Conservation (phyloP, 192 early-diverging fungal genomes). For the Coemansia sp. region DNA sequence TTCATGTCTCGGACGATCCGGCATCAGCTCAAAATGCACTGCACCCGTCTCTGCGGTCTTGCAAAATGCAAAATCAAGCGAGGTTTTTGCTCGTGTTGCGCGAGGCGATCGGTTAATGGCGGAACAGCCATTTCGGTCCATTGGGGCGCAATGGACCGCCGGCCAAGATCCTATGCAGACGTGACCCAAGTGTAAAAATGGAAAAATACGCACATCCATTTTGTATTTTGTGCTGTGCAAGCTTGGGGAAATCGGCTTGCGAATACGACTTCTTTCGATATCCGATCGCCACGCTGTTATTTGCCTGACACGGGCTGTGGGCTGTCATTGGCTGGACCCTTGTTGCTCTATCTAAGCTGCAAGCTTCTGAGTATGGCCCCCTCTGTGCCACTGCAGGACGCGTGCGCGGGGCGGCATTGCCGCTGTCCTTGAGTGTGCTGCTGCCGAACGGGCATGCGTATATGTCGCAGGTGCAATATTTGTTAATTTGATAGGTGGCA, state of each 20-base stretch:
- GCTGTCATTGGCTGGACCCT: conserved; percentile 4
- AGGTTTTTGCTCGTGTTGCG: not conserved
- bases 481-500: not conserved
- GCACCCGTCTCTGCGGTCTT: not conserved
- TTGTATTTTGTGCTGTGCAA: not conserved
- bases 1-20: not conserved
- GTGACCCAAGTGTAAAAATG: conserved; percentile 1
- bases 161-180: conserved; percentile 2
- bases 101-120: not conserved
- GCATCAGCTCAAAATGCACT: not conserved
- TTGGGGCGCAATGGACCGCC: not conserved
- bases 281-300: conserved; percentile 15
- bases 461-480: not conserved
- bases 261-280: conserved; percentile 6
- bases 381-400: not conserved
- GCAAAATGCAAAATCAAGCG: not conserved
- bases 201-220: conserved; percentile 1
- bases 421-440: not conserved
- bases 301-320: not conserved
- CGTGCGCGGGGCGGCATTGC: conserved; percentile 2
- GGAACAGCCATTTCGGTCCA: not conserved
- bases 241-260: not conserved
- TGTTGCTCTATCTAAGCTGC: not conserved
- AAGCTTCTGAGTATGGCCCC: not conserved
- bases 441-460: not conserved